Evolutionary conservation across 1,284 basidiomycete species (phyloP), one percentile per base, ranked within the genome.

Genomic region (Papiliotrema flavescens): DNA sequence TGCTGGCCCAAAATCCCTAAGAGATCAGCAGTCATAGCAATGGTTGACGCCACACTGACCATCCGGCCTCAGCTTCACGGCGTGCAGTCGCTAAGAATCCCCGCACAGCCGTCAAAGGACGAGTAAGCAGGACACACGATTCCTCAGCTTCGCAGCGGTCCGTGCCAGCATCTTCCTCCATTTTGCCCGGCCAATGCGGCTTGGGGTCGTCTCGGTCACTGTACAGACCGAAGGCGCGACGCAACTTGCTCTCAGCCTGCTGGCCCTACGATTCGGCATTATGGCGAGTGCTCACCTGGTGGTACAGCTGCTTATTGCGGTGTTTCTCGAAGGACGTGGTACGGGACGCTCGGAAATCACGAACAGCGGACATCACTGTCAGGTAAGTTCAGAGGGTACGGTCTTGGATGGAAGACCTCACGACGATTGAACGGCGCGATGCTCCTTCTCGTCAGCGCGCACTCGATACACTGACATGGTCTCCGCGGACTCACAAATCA

Each of bases 21-120:
- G 13, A 2, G 11, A 46, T 67, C 46, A 63, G 51, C 15, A 14
- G 40, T 6, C 39, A 35, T 7, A 8, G 35, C 5, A 19, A 49
- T n/a, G 15, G 19, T 15, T n/a, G 17, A 3, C 11, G 3, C 15
- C 17, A 28, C 15, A 53, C 62, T 49, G 24, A 68, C 67, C 67
- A 70, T 34, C 61, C 64, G 14, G 66, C 55, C 45, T 54, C 56
- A 19, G 63, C 59, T 44, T 69, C 65, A 19, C 59, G 61, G 13
- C 69, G 53, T 3, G 67, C 67, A 2, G 69, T 55, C 20, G 69
- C 66, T n/a, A 75, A 56, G 40, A 72, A 63, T 2, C 70, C 65
- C 14, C 73, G 64, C 0, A 72, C 59, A n/a, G 63, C 53, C 2
- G 41, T 55, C 19, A 66, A 64, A 1, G 73, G 61, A 9, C 56